Evolutionary conservation across 2,329 filamentous ascomycete species (phyloP).

Genomic region (Diaporthe citriasiana): DNA sequence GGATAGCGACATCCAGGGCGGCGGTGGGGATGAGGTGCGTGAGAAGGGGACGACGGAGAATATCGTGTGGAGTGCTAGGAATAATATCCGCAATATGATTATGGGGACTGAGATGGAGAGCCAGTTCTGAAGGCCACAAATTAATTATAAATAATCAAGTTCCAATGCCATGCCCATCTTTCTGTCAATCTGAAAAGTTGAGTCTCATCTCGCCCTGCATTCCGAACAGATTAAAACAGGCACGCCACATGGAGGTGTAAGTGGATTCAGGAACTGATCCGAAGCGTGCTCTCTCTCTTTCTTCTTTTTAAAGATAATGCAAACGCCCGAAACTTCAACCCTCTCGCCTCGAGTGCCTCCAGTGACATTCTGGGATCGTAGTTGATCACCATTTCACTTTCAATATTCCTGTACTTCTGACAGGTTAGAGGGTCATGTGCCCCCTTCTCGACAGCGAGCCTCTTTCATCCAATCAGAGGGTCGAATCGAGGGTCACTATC

Average conservation of each 20-base stretch:
- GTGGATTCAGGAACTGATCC: background rate
- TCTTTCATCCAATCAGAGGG: background rate
- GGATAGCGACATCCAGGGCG: conserved; percentile 52
- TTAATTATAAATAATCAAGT: background rate
- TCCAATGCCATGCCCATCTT: background rate
- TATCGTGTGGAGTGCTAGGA: conserved; percentile 50
- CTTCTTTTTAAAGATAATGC: background rate
- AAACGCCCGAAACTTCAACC: background rate
- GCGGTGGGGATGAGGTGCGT: conserved; percentile 44
- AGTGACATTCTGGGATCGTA: background rate
- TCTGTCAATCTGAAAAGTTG: too few species aligned
- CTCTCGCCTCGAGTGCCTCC: background rate
- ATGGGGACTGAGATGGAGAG: conserved; percentile 47
- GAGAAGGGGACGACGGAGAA: conserved; percentile 52
- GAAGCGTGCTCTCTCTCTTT: background rate
- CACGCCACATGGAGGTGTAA: too few species aligned
- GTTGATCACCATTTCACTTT: background rate
- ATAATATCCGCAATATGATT: conserved; percentile 51
- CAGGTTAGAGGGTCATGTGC: background rate
- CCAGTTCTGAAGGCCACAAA: conserved; percentile 41
- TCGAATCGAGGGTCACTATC: background rate
- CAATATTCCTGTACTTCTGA: background rate
- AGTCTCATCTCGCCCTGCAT: too few species aligned
- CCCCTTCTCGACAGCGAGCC: background rate
- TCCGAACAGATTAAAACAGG: too few species aligned